Conservation (phyloP, 2,329 filamentous ascomycete genomes). For the Xylaria sp. region DNA sequence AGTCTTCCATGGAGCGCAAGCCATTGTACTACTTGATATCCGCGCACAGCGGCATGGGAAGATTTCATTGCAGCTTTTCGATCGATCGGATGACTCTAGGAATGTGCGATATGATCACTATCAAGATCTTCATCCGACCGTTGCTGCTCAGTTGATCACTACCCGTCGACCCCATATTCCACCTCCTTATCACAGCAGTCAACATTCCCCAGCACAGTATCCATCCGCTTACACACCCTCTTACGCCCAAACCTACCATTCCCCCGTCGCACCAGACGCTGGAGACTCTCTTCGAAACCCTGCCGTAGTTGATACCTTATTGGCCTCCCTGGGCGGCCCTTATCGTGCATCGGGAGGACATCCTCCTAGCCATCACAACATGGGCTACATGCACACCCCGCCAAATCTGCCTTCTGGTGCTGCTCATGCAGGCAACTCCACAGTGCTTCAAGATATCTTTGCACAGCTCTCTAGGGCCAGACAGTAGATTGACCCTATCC, state of each 20-base stretch:
- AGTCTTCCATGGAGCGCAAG: constrained; percentile 87
- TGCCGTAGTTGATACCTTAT: constrained; percentile 38
- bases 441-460: constrained; percentile 77
- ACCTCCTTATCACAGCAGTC: constrained; percentile 42
- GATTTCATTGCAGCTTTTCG: constrained; percentile 86
- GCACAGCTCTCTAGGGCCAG: constrained; percentile 74
- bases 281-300: constrained; percentile 46
- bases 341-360: constrained; percentile 42
- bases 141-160: constrained; percentile 83
- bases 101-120: constrained; percentile 91
- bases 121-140: constrained; percentile 78
- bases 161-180: constrained; percentile 57
- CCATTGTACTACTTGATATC: constrained; percentile 80
- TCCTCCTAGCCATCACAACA: constrained; percentile 40
- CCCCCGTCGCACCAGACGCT: constrained; percentile 18
- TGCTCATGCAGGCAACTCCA: constrained; percentile 51
- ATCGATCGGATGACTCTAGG: constrained; percentile 76
- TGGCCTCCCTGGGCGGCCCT: constrained; percentile 43
- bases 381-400: constrained; percentile 47
- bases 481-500: constrained; percentile 53
- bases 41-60: constrained; percentile 75
- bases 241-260: constrained; percentile 40
- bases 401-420: constrained; percentile 43
- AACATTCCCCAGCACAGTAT: constrained; percentile 46
- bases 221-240: constrained; percentile 45